Evolutionary conservation across 257 asterid genomes (phyloP), one percentile per base, ranked within the genome.

Genomic region (Gentiana dahurica): DNA sequence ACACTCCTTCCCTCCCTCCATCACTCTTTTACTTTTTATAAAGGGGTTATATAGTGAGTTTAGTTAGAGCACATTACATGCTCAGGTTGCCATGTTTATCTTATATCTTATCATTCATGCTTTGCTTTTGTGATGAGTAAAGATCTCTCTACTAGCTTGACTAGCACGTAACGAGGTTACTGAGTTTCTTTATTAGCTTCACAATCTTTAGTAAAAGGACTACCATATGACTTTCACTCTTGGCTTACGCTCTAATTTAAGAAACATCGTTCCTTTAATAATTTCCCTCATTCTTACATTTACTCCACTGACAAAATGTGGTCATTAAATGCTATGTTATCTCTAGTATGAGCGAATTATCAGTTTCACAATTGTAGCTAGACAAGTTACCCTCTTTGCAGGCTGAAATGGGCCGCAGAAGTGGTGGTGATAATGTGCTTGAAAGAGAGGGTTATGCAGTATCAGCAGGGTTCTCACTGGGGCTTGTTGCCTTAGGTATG

Each of bases 401-500:
- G 97, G 82, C 86, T 77, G 98, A 91, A 78, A 85, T 91, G 50
- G 94, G 98, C 47, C 97, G 97, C 56, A 85, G 98, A 80, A 91
- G 98, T 79, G 97, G 97, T 71, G 97, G 98, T 62, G 98, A 91
- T 67, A 87, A 91, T 73, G 98, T 87, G 64, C 97, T 81, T 69
- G 98, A 91, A 71, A 83, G 98, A 78, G 98, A 91, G 79, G 98
- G 97, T 39, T 91, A 91, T 77, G 88, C 97, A 57, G 90, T 85
- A 81, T 82, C 98, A 54, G 97, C 97, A 3, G 98, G 98, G 70
- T 85, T 85, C 70, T 74, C 97, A 34, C 73, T 91, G 63, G 98
- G 97, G 59, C 88, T 91, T 67, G 95, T 91, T 69, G 93, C 91
- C 53, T 80, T 91, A 73, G 98, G 97, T 91, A 85, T 60, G 75